Evolutionary conservation across 2,329 filamentous ascomycete genomes (phyloP), one percentile per base, ranked within the genome.

Genomic region (Sordariomycetes sp.): DNA sequence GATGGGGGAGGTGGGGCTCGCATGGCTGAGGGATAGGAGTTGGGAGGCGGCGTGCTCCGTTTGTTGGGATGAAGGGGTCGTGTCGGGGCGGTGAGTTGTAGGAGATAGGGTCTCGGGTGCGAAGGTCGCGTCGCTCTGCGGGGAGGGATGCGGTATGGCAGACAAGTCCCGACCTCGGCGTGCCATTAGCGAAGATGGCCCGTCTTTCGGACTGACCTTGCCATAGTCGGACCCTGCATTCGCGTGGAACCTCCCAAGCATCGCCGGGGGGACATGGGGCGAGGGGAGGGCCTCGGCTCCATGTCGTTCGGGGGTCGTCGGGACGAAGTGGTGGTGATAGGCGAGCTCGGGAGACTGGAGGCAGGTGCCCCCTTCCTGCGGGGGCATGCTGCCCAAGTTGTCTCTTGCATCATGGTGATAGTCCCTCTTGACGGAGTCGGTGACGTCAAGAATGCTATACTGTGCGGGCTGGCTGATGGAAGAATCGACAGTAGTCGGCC

Each of bases 371-470:
- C 28, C 8, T 8, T 32, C 28, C 4, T 32, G 28, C 8, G 4
- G 28, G 8, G 4, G 28, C 28, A 32, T 32, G 28, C 28, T 32
- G 4, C 4, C 28, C 28, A 32, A 32, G 36, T 39, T 12, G 17
- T 12, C 36, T 12, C 17, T 12, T 3, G 42, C 62, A 2, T 63
- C 63, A 4, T 63, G 60, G 36, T 67, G 63, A 34, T 71, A 70
- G 53, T 71, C 69, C 58, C 69, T 66, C 53, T 70, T 68, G 2
- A 72, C 66, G 58, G 72, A 67, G 13, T 65, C 64, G 1, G 69
- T 70, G 22, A 71, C 59, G 52, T 72, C 68, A 15, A 71, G 60
- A n/a, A 72, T 71, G 63, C 69, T 66, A 58, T 66, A 70, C 64
- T 64, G 50, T 61, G 64, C 6, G 63, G 62, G 54, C 62, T 64